Evolutionary conservation across 2,329 filamentous ascomycete species (phyloP), one percentile per base, ranked within the genome.

Genomic region (Aphanoascus verrucosus): DNA sequence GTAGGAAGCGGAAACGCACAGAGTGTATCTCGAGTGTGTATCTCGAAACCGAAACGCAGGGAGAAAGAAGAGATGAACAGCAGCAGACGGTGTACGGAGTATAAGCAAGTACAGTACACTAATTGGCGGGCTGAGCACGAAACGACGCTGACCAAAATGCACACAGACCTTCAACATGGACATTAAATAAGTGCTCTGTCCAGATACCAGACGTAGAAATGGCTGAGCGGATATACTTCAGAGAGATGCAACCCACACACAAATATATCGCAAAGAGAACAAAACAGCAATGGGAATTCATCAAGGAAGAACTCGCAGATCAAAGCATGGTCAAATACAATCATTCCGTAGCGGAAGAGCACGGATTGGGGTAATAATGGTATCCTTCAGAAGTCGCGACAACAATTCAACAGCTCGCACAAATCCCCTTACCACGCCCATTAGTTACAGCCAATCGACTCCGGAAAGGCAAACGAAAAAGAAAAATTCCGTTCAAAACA

Each of bases 281-380:
- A 32, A 51, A 44, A 45, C 8, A 11, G 32, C 32, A 44, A 28
- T 8, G 17, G 20, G 12, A 37, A 15, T 19, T 46, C 50, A 46
- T 52, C 50, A 52, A 12, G 46, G n/a, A 45, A 38, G 40, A 28
- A 34, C 40, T 41, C 6, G 43, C 43, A 50, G 52, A 49, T 49
- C 52, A 40, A 52, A 54, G 32, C 52, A 17, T 48, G 46, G 23
- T 49, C 52, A 54, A 54, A 43, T 54, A 54, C 15, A 54, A 43
- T 48, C 52, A 49, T 54, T 49, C 44, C 44, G 42, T 15, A 44
- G 44, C 37, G 37, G 38, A 20, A 41, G 49, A 19, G 42, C 41
- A 41, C 42, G 42, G 42, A 37, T 40, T 49, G 40, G 28, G 40
- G 31, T 44, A 46, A 45, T 31, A 45, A n/a, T 52, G 42, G 50